These are phyloP conservation scores for Taxawa tesnikishii DNA, from an alignment of 2,329 filamentous ascomycete genomes.

Conservation along the genomic window DNA sequence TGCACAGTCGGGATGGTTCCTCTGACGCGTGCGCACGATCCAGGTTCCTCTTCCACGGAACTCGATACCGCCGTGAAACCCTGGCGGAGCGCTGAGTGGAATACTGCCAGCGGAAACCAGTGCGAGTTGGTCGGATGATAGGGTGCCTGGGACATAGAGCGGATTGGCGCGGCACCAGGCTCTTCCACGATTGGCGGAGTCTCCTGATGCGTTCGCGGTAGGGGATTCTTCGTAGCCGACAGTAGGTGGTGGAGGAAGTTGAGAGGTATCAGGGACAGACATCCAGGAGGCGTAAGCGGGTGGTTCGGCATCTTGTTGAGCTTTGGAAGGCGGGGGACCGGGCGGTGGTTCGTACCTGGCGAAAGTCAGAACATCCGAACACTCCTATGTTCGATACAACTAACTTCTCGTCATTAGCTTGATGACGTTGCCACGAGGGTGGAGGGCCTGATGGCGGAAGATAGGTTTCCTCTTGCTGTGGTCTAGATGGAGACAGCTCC, in stretches of 20 bases:
- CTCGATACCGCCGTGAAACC: constrained; percentile 29
- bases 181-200: constrained; percentile 52
- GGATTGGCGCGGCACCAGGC: constrained; percentile 52
- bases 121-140: too few species aligned
- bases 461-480: constrained; percentile 8
- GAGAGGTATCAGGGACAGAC: constrained; percentile 58
- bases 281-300: constrained; percentile 60
- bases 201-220: constrained; percentile 55
- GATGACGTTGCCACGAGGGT: constrained; percentile 8
- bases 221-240: constrained; percentile 54
- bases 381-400: too few species aligned
- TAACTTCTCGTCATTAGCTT: too few species aligned
- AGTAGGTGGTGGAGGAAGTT: constrained; percentile 60
- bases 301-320: constrained; percentile 24
- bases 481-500: neutral
- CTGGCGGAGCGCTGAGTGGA: too few species aligned
- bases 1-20: too few species aligned
- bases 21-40: constrained; percentile 16
- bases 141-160: constrained; percentile 45
- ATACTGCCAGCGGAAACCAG: too few species aligned
- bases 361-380: constrained; percentile 16
- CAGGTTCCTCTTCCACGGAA: constrained; percentile 40
- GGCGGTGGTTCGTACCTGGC: constrained; percentile 12
- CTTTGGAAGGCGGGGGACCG: constrained; percentile 15
- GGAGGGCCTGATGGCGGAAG: constrained; percentile 18